Evolutionary conservation across 1,284 basidiomycete species (phyloP), one percentile per base, ranked within the genome.

Genomic region (Lentinus polychrous): DNA sequence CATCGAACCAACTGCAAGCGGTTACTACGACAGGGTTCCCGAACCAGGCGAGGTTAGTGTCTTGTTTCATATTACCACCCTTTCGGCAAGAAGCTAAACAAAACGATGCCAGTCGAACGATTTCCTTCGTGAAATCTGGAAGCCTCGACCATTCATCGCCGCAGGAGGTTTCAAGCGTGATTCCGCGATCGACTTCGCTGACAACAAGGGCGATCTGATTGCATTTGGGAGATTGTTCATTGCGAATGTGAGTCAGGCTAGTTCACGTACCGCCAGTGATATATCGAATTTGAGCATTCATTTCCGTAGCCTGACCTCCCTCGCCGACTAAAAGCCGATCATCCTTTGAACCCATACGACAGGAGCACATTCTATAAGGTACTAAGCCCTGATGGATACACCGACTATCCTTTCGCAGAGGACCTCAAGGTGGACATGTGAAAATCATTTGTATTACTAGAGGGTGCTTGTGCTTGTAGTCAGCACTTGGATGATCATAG

Each of bases 141-240:
- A 51, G 1, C 50, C 48, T 0, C 38, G 56, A 38, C 36, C 57
- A 36, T 39, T 62, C 46, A 52, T 73, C 66, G 52, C 60, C 67
- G 51, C 69, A 8, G 67, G 68, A 2, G 74, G 69, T 14, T 61
- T 57, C 45, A 56, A 47, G 1, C 51, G 57, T 2, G 59, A 56
- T 32, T 45, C 24, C 2, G 66, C 61, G 15, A 36, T 62, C 2
- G 45, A 52, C 10, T 22, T 35, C 8, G 61, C 60, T 7, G 64
- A 65, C 58, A 49, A 60, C 61, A 49, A 55, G 57, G 57, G 63
- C 52, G 55, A 70, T 53, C 18, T 74, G 11, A 58, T 76, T 40
- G 72, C 66, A 0, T 72, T 75, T 52, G 78, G 73, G 3, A 61
- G 76, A 11, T 59, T 57, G 50, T 80, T 73, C 53, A 73, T 77